Conservation (phyloP, 1,284 basidiomycete genomes). For the Laetiporus sulphureus region DNA sequence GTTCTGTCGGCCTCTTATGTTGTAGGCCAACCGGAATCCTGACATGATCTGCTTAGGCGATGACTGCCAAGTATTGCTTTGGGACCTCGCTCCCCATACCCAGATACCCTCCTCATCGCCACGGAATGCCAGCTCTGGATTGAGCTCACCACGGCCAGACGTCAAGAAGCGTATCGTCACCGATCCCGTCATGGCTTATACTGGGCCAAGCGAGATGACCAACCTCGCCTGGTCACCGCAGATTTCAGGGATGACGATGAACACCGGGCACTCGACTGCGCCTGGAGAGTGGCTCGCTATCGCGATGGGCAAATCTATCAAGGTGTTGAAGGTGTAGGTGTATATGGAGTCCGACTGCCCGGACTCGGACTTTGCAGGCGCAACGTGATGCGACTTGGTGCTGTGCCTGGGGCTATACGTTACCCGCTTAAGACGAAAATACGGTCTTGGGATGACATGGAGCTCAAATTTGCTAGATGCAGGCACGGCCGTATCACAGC, state of each 20-base stretch:
- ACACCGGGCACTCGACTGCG: conserved; percentile 61
- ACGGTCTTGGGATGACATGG: no score
- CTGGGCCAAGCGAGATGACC: conserved; percentile 73
- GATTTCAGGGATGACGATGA: conserved; percentile 68
- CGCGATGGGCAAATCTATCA: conserved; percentile 78
- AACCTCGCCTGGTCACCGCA: conserved; percentile 85
- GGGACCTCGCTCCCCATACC: conserved; percentile 72
- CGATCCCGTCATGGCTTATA: conserved; percentile 80
- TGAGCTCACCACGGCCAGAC: conserved; percentile 69
- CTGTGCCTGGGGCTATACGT: no score
- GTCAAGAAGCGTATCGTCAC: conserved; percentile 67
- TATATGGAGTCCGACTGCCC: no score
- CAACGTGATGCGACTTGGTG: no score
- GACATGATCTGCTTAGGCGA: conserved; percentile 50
- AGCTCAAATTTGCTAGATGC: no score
- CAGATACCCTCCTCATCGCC: conserved; percentile 51
- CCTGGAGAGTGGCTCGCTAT: conserved; percentile 90
- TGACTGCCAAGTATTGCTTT: conserved; percentile 85
- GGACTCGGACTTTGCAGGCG: no score
- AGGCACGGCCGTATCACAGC: background rate
- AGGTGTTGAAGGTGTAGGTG: conserved; percentile 69
- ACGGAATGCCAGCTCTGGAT: conserved; percentile 54
- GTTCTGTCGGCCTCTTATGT: conserved; percentile 20
- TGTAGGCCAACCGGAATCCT: background rate
- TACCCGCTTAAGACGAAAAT: no score